Evolutionary conservation across 495 filamentous ascomycete species (phyloP), one percentile per base, ranked within the genome.

Genomic region (Penicillium subrubescens): DNA sequence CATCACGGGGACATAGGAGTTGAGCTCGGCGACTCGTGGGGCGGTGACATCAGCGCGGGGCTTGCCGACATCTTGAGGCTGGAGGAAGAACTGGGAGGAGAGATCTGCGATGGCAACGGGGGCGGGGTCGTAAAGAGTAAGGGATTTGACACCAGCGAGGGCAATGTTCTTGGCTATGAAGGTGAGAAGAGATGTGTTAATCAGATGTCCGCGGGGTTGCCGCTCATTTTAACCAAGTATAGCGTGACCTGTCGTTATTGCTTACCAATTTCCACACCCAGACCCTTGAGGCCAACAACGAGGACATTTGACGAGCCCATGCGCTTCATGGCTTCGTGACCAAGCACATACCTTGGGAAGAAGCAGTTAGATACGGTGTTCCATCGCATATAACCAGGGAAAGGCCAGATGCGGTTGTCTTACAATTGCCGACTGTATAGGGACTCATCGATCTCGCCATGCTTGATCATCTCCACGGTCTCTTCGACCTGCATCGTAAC

Each of bases 251-350:
- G 12, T 37, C 35, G 34, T 53, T 19, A 17, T 35, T 57, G 15
- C 83, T 66, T 75, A 88, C 86, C 86, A 72, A 99, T 97, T 79
- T 99, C 96, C 54, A 97, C 93, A 79, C 96, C 96, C 35, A 99
- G 86, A 21, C 96, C 95, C 74, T 93, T 92, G 67, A 97, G 79
- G 58, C 96, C 96, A 57, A 93, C 91, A 57, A 99, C 86, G 21
- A 99, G 90, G 50, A 99, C 87, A 75, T 98, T 93, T 23, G 96
- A 98, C 55, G 93, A 90, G 74, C 93, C 86, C 96, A 99, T 99
- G 60, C 94, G 91, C 82, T 96, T 98, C 96, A 99, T 99, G 58
- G 96, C 96, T 82, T 99, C 96, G 78, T 98, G 96, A 34, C 96
- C 96, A 62, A 99, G 87, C 57, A 99, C 95, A 77, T 99, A 96